phyloP scores from a whole-genome alignment of 768 basidiomycete genomes.

The Boletellus emodensis region DNA sequence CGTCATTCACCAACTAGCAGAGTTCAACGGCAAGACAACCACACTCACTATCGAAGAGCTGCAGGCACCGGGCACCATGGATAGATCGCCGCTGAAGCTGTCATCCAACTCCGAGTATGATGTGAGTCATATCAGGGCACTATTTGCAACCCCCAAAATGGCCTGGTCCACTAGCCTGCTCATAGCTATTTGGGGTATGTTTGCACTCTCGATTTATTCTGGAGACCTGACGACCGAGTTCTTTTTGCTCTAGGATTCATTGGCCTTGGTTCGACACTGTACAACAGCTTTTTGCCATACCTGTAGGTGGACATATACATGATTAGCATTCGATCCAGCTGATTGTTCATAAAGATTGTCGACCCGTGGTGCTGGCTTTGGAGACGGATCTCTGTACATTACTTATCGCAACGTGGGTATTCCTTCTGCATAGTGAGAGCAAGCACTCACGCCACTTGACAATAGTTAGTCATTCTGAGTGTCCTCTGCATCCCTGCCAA shows the following conservation, averaged over 20 bases:
- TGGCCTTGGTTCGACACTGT: slow-evolving; percentile 70
- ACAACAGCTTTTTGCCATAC: slow-evolving; percentile 51
- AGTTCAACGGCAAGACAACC: slow-evolving; percentile 44
- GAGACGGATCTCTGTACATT: slow-evolving; percentile 64
- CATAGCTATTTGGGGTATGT: slow-evolving; percentile 45
- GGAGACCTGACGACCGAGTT: background rate
- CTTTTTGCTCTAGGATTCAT: slow-evolving; percentile 49
- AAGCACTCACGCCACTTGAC: background rate
- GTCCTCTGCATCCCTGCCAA: slow-evolving; percentile 68
- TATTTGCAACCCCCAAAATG: slow-evolving; percentile 62
- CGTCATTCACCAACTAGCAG: slow-evolving; percentile 46
- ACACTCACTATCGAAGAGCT: slow-evolving; percentile 45
- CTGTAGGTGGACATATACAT: slow-evolving; percentile 35
- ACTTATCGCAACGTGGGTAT: slow-evolving; percentile 65
- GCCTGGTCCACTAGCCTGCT: slow-evolving; percentile 64
- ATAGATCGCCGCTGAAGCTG: slow-evolving; percentile 11
- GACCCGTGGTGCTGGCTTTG: slow-evolving; percentile 62
- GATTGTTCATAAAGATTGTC: slow-evolving; percentile 40
- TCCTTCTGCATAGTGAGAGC: no score
- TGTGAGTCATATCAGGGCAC: slow-evolving; percentile 45
- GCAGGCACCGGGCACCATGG: slow-evolving; percentile 24
- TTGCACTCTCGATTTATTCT: background rate
- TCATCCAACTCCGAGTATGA: slow-evolving; percentile 41
- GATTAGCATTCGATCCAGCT: background rate
- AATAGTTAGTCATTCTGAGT: slow-evolving; percentile 66